A percentile compares a stretch with the other conserved stretches of the same genome.
Conservation (phyloP, 257 asterid species). For the Ehretia macrophylla region DNA sequence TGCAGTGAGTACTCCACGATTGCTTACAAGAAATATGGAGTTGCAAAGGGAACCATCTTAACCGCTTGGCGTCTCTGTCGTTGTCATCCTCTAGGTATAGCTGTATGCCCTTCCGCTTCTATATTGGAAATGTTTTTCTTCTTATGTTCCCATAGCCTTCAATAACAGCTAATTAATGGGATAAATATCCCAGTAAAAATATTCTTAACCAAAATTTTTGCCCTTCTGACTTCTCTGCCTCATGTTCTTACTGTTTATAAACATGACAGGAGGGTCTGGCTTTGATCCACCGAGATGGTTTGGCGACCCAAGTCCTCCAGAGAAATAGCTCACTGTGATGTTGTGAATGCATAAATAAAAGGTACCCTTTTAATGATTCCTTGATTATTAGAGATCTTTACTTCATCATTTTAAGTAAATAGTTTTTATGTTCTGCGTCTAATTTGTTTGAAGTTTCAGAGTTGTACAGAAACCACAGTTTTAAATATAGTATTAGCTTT, state of each 20-base stretch:
- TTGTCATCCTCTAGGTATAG: conserved; percentile 82
- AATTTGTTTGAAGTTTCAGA: too few relatives aligned
- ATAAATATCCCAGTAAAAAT: too few relatives aligned
- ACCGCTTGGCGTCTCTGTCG: conserved; percentile 93
- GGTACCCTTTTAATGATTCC: not conserved
- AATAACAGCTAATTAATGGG: too few relatives aligned
- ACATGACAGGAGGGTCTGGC: conserved; percentile 71
- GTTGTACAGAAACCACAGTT: not conserved
- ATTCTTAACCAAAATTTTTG: not conserved
- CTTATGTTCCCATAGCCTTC: not conserved
- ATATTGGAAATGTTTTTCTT: not conserved
- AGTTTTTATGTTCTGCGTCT: not conserved
- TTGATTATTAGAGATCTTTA: not conserved
- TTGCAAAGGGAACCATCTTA: conserved; percentile 63
- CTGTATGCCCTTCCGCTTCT: not conserved
- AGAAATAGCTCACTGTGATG: conserved; percentile 18
- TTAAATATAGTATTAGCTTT: not conserved
- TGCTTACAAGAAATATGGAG: conserved; percentile 91
- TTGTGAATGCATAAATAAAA: not conserved
- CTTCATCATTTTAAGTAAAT: not conserved
- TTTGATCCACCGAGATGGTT: conserved; percentile 98
- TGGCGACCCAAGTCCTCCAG: conserved; percentile 52
- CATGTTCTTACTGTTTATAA: not conserved
- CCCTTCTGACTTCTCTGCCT: not conserved
- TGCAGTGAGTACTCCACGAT: conserved; percentile 96